phyloP scores from a whole-genome alignment of 2,329 filamentous ascomycete genomes.

The Arthrinium phaeospermum region DNA sequence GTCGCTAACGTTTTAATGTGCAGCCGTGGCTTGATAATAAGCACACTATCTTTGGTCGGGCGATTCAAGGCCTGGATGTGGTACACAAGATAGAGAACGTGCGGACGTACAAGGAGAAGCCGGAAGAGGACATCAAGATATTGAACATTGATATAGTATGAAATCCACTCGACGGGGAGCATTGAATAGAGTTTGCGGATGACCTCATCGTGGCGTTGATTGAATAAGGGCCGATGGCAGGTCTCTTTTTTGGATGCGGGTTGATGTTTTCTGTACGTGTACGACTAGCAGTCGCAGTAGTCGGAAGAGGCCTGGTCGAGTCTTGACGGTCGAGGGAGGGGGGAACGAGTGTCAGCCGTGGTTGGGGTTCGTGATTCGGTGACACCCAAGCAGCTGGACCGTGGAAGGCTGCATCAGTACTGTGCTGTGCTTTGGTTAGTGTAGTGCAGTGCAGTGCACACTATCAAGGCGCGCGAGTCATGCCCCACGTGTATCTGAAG shows the following conservation, averaged over 20 bases:
- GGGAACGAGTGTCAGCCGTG: neutral
- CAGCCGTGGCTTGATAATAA: constrained; percentile 92
- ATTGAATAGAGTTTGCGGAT: constrained; percentile 3
- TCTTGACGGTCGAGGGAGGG: too few species aligned
- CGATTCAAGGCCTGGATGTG: constrained; percentile 89
- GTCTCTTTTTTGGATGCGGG: neutral
- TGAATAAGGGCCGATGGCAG: neutral
- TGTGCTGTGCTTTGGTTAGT: neutral
- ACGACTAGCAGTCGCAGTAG: neutral
- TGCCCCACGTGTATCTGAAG: constrained; percentile 20
- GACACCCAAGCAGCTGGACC: neutral
- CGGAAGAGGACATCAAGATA: constrained; percentile 96
- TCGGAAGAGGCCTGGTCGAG: neutral
- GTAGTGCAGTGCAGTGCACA: too few species aligned
- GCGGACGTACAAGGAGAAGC: constrained; percentile 87
- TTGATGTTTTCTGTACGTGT: neutral
- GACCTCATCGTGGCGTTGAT: constrained; percentile 1
- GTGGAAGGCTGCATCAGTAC: constrained; percentile 1
- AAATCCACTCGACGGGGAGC: neutral
- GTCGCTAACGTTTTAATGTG: constrained; percentile 34
- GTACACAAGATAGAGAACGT: constrained; percentile 95
- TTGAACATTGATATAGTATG: constrained; percentile 75
- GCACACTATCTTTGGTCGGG: constrained; percentile 94
- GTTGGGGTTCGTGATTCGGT: constrained; percentile 9
- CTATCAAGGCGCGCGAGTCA: constrained; percentile 18